Evolutionary conservation across 2,329 filamentous ascomycete genomes (phyloP).

Genomic region (Paecilomyces sp.): DNA sequence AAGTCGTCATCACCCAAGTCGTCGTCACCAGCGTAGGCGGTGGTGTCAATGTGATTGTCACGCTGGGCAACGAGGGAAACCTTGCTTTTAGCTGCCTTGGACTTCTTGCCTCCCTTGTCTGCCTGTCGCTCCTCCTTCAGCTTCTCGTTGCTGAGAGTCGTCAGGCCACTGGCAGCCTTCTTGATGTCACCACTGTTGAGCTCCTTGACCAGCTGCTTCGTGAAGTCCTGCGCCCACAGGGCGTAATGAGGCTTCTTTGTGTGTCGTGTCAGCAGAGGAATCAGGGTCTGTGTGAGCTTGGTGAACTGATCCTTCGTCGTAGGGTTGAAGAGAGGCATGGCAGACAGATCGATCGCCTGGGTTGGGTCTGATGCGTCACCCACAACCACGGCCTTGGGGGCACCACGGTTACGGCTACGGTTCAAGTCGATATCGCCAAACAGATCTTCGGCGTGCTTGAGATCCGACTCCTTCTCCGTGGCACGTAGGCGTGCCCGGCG

Average conservation of each 20-base stretch:
- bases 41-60: constrained; percentile 59
- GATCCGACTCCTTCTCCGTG: constrained; percentile 80
- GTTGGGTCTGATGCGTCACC: constrained; percentile 66
- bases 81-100: constrained; percentile 95
- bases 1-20: constrained; percentile 62
- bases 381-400: constrained; percentile 56
- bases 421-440: constrained; percentile 70
- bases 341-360: constrained; percentile 71
- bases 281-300: constrained; percentile 67
- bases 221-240: constrained; percentile 84
- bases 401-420: constrained; percentile 64
- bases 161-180: constrained; percentile 82
- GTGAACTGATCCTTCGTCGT: constrained; percentile 80
- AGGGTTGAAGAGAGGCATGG: constrained; percentile 81
- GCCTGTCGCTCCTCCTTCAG: constrained; percentile 96
- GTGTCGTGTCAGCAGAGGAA: constrained; percentile 67
- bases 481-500: constrained; percentile 66
- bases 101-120: constrained; percentile 94
- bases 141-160: constrained; percentile 93
- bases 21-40: constrained; percentile 74
- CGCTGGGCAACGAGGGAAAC: constrained; percentile 62
- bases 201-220: constrained; percentile 79
- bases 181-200: constrained; percentile 91
- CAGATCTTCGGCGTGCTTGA: constrained; percentile 83
- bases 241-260: constrained; percentile 84